phyloP scores from a whole-genome alignment of 352 stramenopile species.

The Globisporangium echinulatum region DNA sequence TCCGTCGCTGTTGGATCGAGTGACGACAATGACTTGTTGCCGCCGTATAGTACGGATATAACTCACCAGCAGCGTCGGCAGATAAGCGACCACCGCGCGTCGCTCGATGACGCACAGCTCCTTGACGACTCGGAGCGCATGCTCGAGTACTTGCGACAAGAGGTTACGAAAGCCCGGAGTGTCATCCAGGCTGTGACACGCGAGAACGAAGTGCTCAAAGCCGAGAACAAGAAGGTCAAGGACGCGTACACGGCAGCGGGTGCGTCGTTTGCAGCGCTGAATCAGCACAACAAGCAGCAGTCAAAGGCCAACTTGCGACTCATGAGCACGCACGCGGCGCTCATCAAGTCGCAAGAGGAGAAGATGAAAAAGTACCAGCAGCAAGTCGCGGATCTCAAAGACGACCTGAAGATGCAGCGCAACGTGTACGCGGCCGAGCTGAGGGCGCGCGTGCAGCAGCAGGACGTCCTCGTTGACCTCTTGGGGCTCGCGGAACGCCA shows the following conservation, averaged over 20 bases:
- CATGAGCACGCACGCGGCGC: constrained; percentile 78
- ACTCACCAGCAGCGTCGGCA: no score
- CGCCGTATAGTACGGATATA: no score
- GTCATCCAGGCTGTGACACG: constrained; percentile 52
- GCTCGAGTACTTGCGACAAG: constrained; percentile 77
- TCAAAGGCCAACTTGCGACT: constrained; percentile 90
- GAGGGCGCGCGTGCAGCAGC: constrained; percentile 58
- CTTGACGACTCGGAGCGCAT: constrained; percentile 81
- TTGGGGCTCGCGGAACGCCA: constrained; percentile 48
- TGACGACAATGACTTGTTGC: constrained; percentile 31
- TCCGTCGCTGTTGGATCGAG: no score
- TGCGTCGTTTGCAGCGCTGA: constrained; percentile 89
- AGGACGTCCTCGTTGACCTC: constrained; percentile 40
- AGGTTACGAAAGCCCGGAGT: constrained; percentile 73
- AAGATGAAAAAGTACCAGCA: constrained; percentile 90
- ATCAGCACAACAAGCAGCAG: constrained; percentile 92
- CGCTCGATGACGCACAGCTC: constrained; percentile 56
- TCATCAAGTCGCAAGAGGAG: constrained; percentile 86
- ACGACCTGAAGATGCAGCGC: constrained; percentile 74
- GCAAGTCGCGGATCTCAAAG: constrained; percentile 74
- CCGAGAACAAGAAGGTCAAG: constrained; percentile 88
- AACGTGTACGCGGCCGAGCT: constrained; percentile 76
- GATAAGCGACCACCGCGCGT: constrained; percentile 18
- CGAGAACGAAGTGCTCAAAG: constrained; percentile 82
- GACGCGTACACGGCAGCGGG: constrained; percentile 90